These are phyloP conservation scores for Mortierella sp. DNA, from an alignment of 371 early-diverging fungal species.

Conservation along the genomic window DNA sequence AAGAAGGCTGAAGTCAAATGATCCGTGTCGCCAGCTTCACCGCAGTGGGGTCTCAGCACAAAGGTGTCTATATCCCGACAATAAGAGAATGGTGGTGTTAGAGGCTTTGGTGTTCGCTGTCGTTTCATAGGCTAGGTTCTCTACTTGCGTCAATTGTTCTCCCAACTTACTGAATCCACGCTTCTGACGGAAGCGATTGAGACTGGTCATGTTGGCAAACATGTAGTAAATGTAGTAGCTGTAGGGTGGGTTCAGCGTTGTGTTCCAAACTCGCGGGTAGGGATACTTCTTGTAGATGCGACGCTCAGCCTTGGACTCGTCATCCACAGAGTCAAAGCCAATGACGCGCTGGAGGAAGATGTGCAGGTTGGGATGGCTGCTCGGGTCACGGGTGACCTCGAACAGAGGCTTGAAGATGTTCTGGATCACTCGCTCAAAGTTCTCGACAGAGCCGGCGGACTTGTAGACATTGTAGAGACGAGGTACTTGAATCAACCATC, in stretches of 20 bases:
- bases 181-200: slow-evolving; percentile 88
- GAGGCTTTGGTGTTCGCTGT: no score
- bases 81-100: not conserved
- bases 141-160: slow-evolving; percentile 33
- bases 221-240: slow-evolving; percentile 98
- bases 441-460: slow-evolving; percentile 68
- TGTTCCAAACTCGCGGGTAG: slow-evolving; percentile 86
- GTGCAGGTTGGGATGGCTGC: slow-evolving; percentile 88
- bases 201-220: slow-evolving; percentile 88
- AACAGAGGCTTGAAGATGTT: slow-evolving; percentile 96
- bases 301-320: slow-evolving; percentile 94
- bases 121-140: no score
- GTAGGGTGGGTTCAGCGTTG: slow-evolving; percentile 92
- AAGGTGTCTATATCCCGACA: slow-evolving; percentile 76
- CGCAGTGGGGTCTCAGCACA: slow-evolving; percentile 95
- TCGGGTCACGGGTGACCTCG: slow-evolving; percentile 90
- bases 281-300: slow-evolving; percentile 88
- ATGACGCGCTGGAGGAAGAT: slow-evolving; percentile 95
- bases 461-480: slow-evolving; percentile 95
- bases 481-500: slow-evolving; percentile 98
- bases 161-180: slow-evolving; percentile 89
- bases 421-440: slow-evolving; percentile 84
- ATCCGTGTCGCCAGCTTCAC: slow-evolving; percentile 98
- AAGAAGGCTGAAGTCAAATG: slow-evolving; percentile 95
- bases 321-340: slow-evolving; percentile 98